These are phyloP conservation scores for Quercus ilex DNA, from an alignment of 306 rosid species.

Conservation along the genomic window DNA sequence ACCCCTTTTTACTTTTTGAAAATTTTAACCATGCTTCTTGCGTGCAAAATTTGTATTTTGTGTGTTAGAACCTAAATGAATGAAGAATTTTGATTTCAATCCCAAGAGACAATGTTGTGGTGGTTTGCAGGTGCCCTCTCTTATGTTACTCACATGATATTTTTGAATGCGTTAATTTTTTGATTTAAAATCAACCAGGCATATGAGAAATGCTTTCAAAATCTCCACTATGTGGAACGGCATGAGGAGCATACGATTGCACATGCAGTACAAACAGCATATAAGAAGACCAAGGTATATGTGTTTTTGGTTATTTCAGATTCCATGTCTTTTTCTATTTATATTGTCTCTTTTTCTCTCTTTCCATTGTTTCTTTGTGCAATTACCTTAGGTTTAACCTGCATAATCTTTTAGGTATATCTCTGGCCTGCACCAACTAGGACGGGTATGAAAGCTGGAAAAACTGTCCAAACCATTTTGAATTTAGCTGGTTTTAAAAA, in stretches of 20 bases:
- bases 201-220: slow-evolving; percentile 90
- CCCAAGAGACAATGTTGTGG: not conserved
- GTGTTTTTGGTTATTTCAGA: not conserved
- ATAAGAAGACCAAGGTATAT: slow-evolving; percentile 75
- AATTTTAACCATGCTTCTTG: not conserved
- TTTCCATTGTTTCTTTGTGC: not conserved
- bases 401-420: slow-evolving; percentile 53
- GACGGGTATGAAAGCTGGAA: slow-evolving; percentile 87
- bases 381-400: slow-evolving; percentile 6
- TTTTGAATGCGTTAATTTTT: not conserved
- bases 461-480: slow-evolving; percentile 74
- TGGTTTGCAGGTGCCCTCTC: not conserved
- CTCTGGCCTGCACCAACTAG: slow-evolving; percentile 92
- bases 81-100: not conserved
- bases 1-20: not conserved
- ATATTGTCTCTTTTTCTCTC: not conserved
- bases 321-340: not conserved
- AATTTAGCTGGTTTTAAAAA: slow-evolving; percentile 87
- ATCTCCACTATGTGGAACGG: slow-evolving; percentile 80
- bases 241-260: slow-evolving; percentile 94
- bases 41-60: not conserved
- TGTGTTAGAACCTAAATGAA: not conserved
- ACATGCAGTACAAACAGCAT: slow-evolving; percentile 81
- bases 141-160: not conserved
- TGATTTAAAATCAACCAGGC: slow-evolving; percentile 49